Percentiles rank a stretch among this genome's conserved stretches.
Evolutionary conservation across 148 eudicot species (phyloP).

Genomic region (Diospyros lotus): DNA sequence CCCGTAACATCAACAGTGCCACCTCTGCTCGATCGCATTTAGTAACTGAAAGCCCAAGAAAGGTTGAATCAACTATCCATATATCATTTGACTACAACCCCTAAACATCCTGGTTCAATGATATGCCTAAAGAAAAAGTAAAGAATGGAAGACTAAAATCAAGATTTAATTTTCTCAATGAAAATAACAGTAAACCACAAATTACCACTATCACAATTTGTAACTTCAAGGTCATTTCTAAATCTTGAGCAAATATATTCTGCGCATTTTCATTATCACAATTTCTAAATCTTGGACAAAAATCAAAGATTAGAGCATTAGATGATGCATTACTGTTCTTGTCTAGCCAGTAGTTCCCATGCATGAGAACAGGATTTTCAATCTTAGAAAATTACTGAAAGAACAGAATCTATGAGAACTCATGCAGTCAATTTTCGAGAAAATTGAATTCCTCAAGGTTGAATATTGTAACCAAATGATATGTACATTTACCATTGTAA

Average conservation of each 20-base stretch:
- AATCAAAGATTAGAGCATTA: slow-evolving; percentile 12
- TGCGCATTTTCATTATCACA: slow-evolving; percentile 4
- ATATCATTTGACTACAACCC: slow-evolving; percentile 1
- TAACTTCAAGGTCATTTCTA: background rate
- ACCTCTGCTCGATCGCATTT: slow-evolving; percentile 77
- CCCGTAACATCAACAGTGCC: slow-evolving; percentile 55
- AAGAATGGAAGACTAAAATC: background rate
- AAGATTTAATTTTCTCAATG: background rate
- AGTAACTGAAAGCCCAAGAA: slow-evolving; percentile 50
- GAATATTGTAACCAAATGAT: background rate
- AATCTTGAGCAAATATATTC: background rate
- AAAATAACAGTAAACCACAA: background rate
- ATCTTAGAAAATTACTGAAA: background rate
- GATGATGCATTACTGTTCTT: background rate
- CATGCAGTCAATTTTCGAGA: slow-evolving; percentile 16
- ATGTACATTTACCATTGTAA: slow-evolving; percentile 55
- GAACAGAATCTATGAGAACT: background rate
- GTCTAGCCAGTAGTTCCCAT: slow-evolving; percentile 8
- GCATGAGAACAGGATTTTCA: background rate
- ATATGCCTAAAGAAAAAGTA: background rate
- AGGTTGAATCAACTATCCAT: slow-evolving; percentile 4
- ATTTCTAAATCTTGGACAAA: slow-evolving; percentile 3
- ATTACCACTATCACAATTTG: background rate
- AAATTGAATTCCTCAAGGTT: background rate
- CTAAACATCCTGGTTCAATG: background rate